Evolutionary conservation across 73 alveolate genomes (phyloP), one percentile per base, ranked within the genome.

Genomic region (Urostyla sp.): DNA sequence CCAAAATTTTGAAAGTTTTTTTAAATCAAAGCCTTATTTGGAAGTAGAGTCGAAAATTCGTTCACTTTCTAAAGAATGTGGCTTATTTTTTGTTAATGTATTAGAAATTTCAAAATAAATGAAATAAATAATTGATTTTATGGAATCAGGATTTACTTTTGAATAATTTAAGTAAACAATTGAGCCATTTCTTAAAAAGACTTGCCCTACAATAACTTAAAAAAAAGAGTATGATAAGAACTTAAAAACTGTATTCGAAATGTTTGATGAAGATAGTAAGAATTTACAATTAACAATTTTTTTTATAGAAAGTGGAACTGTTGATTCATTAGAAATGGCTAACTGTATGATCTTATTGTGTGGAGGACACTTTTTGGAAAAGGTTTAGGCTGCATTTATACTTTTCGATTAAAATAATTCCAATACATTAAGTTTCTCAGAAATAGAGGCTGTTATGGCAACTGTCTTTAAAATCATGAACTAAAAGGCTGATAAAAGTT

Each of bases 301-400:
- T 58, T 11, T 28, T 28, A 31, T 34, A 63, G 79, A 69, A n/a
- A 69, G 49, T 46, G 83, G 83, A 6, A 44, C 37, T 18, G 67
- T 69, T 5, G 83, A 69, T 27, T 30, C 34, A 21, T 32, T n/a
- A 10, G 83, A 69, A 27, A 69, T 69, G 67, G 48, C 66, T 16
- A 69, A 69, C 69, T 69, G 83, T 55, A 44, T 69, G 72, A 5
- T 69, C 27, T 30, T 69, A 13, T 46, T 69, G 83, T 69, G 83
- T 49, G 83, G 83, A 46, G 83, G 83, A 27, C 44, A 36, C 4
- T 54, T 69, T 2, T 15, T 46, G 28, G 72, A 69, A 11, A 69
- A 69, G 52, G 49, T 69, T 13, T 45, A 46, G 18, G 83, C 83
- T 6, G 83, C 83, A 2, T 69, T 69, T 34, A 69, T 46, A 24